These are phyloP conservation scores for Hygrophila difformis DNA, from an alignment of 257 asterid genomes.

Conservation along the genomic window DNA sequence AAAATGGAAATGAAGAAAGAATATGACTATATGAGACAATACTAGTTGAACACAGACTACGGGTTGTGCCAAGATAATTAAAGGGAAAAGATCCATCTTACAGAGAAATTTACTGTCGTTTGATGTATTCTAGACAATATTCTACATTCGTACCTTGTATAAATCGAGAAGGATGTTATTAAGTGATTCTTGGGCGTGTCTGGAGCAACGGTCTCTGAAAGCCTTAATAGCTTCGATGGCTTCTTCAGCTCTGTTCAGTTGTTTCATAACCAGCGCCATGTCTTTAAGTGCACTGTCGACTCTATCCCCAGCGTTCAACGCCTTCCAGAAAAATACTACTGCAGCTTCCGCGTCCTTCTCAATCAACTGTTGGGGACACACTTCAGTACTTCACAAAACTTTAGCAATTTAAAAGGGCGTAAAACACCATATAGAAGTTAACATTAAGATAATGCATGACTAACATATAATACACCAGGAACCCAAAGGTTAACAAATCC, in stretches of 20 bases:
- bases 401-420: too few species aligned
- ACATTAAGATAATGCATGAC: background rate
- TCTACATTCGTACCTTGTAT: slow-evolving; percentile 46
- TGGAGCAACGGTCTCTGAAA: slow-evolving; percentile 72
- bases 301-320: slow-evolving; percentile 95
- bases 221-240: slow-evolving; percentile 94
- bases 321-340: slow-evolving; percentile 91
- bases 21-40: background rate
- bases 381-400: too few species aligned
- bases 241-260: slow-evolving; percentile 92
- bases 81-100: too few species aligned
- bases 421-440: too few species aligned
- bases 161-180: slow-evolving; percentile 86
- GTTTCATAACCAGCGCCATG: slow-evolving; percentile 99
- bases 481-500: too few species aligned
- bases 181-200: slow-evolving; percentile 95
- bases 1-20: background rate
- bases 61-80: too few species aligned
- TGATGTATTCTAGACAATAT: too few species aligned
- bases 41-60: too few species aligned
- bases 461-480: background rate
- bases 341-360: slow-evolving; percentile 98
- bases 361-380: slow-evolving; percentile 43
- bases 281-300: slow-evolving; percentile 97
- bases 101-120: too few species aligned